Conservation (phyloP, 148 eudicot genomes). For the Drosera capensis region DNA sequence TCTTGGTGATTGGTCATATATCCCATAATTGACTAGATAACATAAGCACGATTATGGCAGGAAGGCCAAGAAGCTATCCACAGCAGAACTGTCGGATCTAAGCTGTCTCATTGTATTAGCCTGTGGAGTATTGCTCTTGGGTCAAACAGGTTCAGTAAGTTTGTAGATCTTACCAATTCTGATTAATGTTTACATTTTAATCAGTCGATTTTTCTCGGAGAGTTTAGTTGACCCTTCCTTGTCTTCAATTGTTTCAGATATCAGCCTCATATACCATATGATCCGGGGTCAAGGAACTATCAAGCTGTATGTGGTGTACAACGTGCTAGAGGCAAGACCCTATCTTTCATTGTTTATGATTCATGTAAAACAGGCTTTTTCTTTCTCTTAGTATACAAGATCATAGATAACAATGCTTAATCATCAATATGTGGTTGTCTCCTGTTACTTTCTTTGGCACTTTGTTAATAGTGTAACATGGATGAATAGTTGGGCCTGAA, state of each 20-base stretch:
- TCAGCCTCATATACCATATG: slow-evolving; percentile 99
- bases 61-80: slow-evolving; percentile 66
- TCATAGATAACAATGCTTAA: too few relatives aligned
- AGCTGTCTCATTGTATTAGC: slow-evolving; percentile 57
- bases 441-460: too few relatives aligned
- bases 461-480: too few relatives aligned
- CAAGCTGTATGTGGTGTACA: slow-evolving; percentile 92
- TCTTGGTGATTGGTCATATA: background rate
- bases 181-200: too few relatives aligned
- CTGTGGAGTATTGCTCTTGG: slow-evolving; percentile 58
- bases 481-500: too few relatives aligned
- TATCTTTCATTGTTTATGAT: background rate
- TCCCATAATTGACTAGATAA: slow-evolving; percentile 13
- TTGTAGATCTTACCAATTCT: background rate
- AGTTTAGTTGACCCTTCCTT: background rate
- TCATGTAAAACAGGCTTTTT: too few relatives aligned
- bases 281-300: slow-evolving; percentile 94
- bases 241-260: slow-evolving; percentile 37
- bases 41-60: slow-evolving; percentile 49
- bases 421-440: too few relatives aligned
- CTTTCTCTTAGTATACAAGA: too few relatives aligned
- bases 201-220: background rate
- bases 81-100: slow-evolving; percentile 73
- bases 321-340: slow-evolving; percentile 72
- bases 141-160: slow-evolving; percentile 49